Evolutionary conservation across 202 grass and related monocot genomes (phyloP).

Genomic region (Bolboschoenoplectus hybrid): DNA sequence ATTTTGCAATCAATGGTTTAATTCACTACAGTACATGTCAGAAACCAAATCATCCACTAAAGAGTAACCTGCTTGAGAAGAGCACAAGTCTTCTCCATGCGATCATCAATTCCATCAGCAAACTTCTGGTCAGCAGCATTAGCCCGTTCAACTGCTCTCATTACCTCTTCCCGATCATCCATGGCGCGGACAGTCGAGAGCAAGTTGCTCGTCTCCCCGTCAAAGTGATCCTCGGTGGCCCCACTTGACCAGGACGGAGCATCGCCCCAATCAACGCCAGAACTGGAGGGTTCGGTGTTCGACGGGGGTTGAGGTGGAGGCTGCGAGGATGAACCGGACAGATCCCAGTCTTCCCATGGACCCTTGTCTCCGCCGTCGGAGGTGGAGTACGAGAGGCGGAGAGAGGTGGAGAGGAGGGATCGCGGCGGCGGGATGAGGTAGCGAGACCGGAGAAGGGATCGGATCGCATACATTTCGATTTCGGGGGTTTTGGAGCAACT

Average conservation of each 20-base stretch:
- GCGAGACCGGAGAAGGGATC: slow-evolving; percentile 36
- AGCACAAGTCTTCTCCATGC: slow-evolving; percentile 61
- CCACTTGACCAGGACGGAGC: slow-evolving; percentile 77
- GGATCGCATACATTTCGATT: slow-evolving; percentile 27
- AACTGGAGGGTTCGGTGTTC: slow-evolving; percentile 21
- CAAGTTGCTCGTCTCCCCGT: slow-evolving; percentile 57
- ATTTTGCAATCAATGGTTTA: slow-evolving; percentile 1
- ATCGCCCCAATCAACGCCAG: slow-evolving; percentile 64
- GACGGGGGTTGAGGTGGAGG: slow-evolving; percentile 38
- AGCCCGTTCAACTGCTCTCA: slow-evolving; percentile 45
- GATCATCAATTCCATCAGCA: slow-evolving; percentile 61
- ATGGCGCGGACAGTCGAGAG: slow-evolving; percentile 51
- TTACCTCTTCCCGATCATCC: slow-evolving; percentile 61
- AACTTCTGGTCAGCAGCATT: slow-evolving; percentile 46
- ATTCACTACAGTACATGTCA: background rate
- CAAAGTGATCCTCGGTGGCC: slow-evolving; percentile 88
- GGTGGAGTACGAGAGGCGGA: slow-evolving; percentile 45
- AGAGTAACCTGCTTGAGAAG: slow-evolving; percentile 68
- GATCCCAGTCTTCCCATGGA: slow-evolving; percentile 13
- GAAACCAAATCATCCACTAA: background rate
- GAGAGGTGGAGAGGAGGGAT: slow-evolving; percentile 40
- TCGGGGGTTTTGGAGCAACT: slow-evolving; percentile 17
- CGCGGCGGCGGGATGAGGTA: slow-evolving; percentile 1
- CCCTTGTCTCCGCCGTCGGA: slow-evolving; percentile 17
- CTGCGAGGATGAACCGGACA: slow-evolving; percentile 36